These are phyloP conservation scores for Aegilops bicornis DNA, from an alignment of 176 grass and related monocot genomes.

Conservation along the genomic window DNA sequence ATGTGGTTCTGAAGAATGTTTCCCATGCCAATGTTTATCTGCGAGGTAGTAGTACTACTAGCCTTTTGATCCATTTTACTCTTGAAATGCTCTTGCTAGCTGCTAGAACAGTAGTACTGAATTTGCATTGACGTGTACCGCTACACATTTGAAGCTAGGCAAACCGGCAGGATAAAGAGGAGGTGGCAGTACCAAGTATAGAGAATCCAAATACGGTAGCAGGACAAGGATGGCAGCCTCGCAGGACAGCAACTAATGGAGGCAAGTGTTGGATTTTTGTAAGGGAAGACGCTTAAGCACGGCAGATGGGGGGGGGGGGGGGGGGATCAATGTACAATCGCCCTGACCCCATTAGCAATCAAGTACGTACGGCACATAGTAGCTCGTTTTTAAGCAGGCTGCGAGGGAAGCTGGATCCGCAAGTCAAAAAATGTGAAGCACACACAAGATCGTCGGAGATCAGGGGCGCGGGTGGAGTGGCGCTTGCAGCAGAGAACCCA, in stretches of 20 bases:
- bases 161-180: background rate
- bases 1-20: background rate
- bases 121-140: background rate
- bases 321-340: slow-evolving; percentile 2
- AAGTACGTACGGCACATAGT: background rate
- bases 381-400: background rate
- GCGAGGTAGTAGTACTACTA: too few relatives aligned
- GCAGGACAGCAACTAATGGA: background rate
- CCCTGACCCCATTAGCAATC: background rate
- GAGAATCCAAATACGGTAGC: background rate
- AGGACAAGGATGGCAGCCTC: background rate
- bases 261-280: background rate
- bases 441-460: background rate
- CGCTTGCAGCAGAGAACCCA: background rate
- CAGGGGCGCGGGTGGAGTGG: too few relatives aligned
- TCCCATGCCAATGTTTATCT: background rate
- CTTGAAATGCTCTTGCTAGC: too few relatives aligned
- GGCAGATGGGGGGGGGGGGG: background rate
- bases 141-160: background rate
- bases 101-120: too few relatives aligned
- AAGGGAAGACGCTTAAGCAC: background rate
- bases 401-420: background rate
- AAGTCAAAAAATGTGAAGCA: background rate
- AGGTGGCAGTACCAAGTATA: background rate
- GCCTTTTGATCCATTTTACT: background rate